These are phyloP conservation scores for Paxillus ammoniavirescens DNA, from an alignment of 768 basidiomycete species.

Conservation along the genomic window DNA sequence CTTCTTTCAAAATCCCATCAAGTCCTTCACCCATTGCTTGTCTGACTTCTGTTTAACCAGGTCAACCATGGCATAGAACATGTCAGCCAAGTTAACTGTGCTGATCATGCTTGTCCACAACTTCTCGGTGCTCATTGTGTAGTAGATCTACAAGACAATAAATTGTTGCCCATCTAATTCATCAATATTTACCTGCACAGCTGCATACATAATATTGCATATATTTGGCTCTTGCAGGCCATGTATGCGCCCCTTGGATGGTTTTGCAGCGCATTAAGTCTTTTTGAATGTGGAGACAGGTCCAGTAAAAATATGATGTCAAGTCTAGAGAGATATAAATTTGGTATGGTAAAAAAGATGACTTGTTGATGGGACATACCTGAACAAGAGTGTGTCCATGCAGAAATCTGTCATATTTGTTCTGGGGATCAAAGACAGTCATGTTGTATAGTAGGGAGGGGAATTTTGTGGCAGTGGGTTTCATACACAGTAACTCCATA, in stretches of 20 bases:
- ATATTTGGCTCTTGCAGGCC: neutral
- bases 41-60: neutral
- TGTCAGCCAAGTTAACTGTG: neutral
- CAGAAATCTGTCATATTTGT: neutral
- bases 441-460: neutral
- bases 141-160: neutral
- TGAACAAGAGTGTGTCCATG: neutral
- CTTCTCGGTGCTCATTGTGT: neutral
- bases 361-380: neutral
- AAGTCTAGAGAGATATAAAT: neutral
- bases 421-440: neutral
- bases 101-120: neutral
- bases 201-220: constrained; percentile 2
- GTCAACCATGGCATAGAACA: neutral
- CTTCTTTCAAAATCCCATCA: constrained; percentile 1
- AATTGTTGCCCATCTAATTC: neutral
- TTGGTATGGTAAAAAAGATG: neutral
- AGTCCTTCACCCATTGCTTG: neutral
- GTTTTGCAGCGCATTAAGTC: neutral
- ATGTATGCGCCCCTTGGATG: neutral
- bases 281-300: neutral
- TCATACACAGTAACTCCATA: too few relatives aligned
- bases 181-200: neutral
- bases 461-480: neutral
- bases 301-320: constrained; percentile 1